These are phyloP conservation scores for Aspergillus sp. DNA, from an alignment of 2,329 filamentous ascomycete genomes.

Conservation along the genomic window DNA sequence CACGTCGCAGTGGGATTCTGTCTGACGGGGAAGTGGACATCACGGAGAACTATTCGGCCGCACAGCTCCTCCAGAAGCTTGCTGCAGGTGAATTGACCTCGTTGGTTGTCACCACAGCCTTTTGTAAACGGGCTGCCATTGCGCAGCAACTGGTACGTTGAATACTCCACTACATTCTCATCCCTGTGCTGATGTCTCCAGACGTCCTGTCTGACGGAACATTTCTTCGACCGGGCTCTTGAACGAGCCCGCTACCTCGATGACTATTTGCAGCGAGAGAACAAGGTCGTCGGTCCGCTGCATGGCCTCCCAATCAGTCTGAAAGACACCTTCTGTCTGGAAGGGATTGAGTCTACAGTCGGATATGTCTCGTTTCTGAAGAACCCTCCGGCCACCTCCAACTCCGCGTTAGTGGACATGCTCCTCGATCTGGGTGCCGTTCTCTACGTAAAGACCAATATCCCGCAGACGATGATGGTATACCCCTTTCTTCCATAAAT, in stretches of 20 bases:
- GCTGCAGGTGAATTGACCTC: slow-evolving; percentile 19
- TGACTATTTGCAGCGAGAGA: slow-evolving; percentile 27
- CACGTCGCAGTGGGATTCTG: slow-evolving; percentile 43
- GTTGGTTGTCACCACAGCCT: slow-evolving; percentile 28
- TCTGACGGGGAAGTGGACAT: slow-evolving; percentile 48
- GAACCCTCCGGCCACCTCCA: slow-evolving; percentile 12
- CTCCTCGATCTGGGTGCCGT: slow-evolving; percentile 28
- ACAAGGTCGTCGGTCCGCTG: slow-evolving; percentile 34
- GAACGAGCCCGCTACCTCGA: slow-evolving; percentile 38
- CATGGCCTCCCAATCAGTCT: slow-evolving; percentile 41
- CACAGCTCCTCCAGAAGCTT: slow-evolving; percentile 18
- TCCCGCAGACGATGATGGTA: slow-evolving; percentile 35
- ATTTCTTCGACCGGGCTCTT: slow-evolving; percentile 36
- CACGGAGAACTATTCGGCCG: slow-evolving; percentile 34
- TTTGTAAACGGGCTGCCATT: slow-evolving; percentile 41
- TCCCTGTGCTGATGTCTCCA: slow-evolving; percentile 5
- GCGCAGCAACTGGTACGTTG: slow-evolving; percentile 35
- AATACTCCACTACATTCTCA: neutral
- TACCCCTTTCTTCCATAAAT: neutral
- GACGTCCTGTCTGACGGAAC: slow-evolving; percentile 38
- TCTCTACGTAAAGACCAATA: slow-evolving; percentile 34
- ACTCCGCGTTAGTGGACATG: slow-evolving; percentile 24
- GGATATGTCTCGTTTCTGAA: slow-evolving; percentile 26
- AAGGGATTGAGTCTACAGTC: slow-evolving; percentile 20
- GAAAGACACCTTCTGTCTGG: slow-evolving; percentile 30